A percentile compares a stretch with the other conserved stretches of the same genome.
Conservation (phyloP, 73 alveolate genomes). For the Breviolum minutum region DNA sequence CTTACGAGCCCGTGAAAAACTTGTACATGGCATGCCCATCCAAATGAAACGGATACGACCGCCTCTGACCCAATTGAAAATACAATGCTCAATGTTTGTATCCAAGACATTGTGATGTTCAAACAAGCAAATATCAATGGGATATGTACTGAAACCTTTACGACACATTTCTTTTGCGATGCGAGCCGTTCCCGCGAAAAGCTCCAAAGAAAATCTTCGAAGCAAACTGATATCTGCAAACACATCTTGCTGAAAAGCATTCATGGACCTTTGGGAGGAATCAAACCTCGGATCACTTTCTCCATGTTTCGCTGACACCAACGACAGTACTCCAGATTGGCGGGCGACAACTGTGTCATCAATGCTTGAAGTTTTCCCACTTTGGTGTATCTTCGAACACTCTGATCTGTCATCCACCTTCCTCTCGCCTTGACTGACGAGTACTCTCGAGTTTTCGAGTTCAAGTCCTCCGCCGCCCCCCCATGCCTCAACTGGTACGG, state of each 20-base stretch:
- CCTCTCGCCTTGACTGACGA: background rate
- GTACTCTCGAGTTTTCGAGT: background rate
- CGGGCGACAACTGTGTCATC: background rate
- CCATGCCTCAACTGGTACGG: slow-evolving; percentile 20
- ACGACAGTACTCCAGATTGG: background rate
- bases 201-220: background rate
- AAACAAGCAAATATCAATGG: slow-evolving; percentile 28
- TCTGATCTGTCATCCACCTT: slow-evolving; percentile 27
- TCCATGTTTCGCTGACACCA: background rate
- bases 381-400: slow-evolving; percentile 37
- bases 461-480: slow-evolving; percentile 20
- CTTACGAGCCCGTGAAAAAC: background rate
- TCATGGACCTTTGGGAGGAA: background rate
- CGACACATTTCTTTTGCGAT: background rate
- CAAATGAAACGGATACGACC: background rate
- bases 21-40: slow-evolving; percentile 34
- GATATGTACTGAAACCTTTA: background rate
- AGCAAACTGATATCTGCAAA: background rate
- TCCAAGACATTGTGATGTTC: background rate
- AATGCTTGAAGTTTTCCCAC: background rate
- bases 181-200: slow-evolving; percentile 10
- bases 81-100: background rate
- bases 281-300: background rate
- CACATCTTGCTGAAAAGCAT: background rate
- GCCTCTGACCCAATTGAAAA: background rate